phyloP scores from a whole-genome alignment of 352 stramenopile genomes.

The Globisporangium yorkense region DNA sequence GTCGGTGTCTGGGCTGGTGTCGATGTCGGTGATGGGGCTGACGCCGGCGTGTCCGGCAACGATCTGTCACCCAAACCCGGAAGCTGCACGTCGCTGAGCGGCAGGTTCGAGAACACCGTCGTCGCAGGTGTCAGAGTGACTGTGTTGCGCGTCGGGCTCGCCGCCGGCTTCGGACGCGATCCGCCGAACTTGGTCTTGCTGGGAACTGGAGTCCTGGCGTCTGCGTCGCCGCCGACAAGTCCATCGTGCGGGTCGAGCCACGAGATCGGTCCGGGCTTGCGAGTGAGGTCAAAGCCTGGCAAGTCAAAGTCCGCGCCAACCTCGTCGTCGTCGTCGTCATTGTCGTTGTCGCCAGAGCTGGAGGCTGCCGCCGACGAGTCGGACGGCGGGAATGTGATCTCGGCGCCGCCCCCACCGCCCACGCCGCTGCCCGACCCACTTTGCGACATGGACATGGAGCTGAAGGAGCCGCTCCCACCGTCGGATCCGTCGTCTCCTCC shows the following conservation, averaged over 20 bases:
- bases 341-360: not conserved
- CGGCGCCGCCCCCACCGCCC: not conserved
- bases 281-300: not conserved
- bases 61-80: not conserved
- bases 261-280: not conserved
- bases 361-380: not conserved
- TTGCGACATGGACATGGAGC: constrained; percentile 1
- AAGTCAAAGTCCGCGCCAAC: not conserved
- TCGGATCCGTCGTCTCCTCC: not conserved
- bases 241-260: not conserved
- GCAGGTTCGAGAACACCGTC: not conserved
- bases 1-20: not conserved
- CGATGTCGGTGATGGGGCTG: no score
- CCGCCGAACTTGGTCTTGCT: not conserved
- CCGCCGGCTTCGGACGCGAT: not conserved
- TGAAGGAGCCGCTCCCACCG: not conserved
- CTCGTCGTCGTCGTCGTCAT: not conserved
- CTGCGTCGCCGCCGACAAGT: not conserved
- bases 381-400: constrained; percentile 8
- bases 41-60: not conserved
- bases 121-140: not conserved
- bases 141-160: not conserved
- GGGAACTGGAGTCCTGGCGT: not conserved
- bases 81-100: no score
- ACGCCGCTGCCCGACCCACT: constrained; percentile 2